Evolutionary conservation across 345 rosid genomes (phyloP).

Genomic region (Carallia pectinifolia): DNA sequence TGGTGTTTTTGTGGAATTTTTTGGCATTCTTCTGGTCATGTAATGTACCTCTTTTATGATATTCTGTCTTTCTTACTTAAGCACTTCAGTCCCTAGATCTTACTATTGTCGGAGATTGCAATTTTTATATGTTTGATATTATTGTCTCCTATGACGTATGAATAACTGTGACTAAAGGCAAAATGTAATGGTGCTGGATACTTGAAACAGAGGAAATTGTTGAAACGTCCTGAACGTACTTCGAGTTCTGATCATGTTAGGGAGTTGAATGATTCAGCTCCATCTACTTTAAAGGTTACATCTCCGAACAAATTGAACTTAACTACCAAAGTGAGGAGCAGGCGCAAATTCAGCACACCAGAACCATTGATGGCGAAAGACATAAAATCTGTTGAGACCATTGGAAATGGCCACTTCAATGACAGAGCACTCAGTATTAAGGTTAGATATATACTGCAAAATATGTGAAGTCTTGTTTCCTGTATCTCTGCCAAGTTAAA

Average conservation of each 20-base stretch:
- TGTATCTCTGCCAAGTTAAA: constrained; percentile 19
- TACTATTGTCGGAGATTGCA: constrained; percentile 3
- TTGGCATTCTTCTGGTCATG: constrained; percentile 1
- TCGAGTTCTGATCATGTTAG: constrained; percentile 44
- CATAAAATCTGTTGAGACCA: constrained; percentile 28
- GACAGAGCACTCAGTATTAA: constrained; percentile 36
- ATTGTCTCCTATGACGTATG: constrained; percentile 20
- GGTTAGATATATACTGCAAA: constrained; percentile 32
- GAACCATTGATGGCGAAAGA: constrained; percentile 41
- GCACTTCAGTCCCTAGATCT: background rate
- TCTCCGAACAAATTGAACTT: constrained; percentile 44
- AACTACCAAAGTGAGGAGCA: constrained; percentile 71
- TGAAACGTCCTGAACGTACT: constrained; percentile 44
- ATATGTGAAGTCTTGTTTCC: constrained; percentile 23
- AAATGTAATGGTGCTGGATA: constrained; percentile 39
- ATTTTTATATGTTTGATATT: too few relatives aligned
- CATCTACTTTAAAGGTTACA: constrained; percentile 33
- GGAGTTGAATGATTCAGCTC: constrained; percentile 47
- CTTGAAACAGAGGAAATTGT: constrained; percentile 48
- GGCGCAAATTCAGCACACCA: constrained; percentile 50
- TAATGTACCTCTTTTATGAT: too few relatives aligned
- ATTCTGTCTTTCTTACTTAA: too few relatives aligned
- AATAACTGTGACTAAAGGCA: constrained; percentile 45
- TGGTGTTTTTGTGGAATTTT: background rate
- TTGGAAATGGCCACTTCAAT: constrained; percentile 36